Evolutionary conservation across 352 stramenopile genomes (phyloP).

Genomic region (Phytophthora citricola): DNA sequence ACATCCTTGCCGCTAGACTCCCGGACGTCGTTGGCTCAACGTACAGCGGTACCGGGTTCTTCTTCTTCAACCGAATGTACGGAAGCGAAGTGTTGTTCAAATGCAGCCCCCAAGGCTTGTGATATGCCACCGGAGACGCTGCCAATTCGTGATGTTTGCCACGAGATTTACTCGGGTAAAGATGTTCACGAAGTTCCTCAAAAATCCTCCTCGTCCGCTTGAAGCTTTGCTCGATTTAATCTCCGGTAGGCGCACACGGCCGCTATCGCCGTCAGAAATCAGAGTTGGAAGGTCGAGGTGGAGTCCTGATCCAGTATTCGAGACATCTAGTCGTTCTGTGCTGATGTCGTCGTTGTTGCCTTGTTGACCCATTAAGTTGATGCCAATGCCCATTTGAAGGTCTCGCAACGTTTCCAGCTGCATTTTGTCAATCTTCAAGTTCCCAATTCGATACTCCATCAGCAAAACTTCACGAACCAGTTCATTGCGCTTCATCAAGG

Average conservation of each 20-base stretch:
- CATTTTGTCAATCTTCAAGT: conserved; percentile 93
- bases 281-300: conserved; percentile 18
- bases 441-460: conserved; percentile 89
- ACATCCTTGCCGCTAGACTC: conserved; percentile 17
- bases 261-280: conserved; percentile 14
- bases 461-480: conserved; percentile 69
- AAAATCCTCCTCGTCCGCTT: conserved; percentile 28
- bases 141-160: conserved; percentile 22
- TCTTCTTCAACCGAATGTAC: conserved; percentile 80
- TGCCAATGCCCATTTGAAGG: conserved; percentile 11
- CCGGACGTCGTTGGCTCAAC: conserved; percentile 26
- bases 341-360: conserved; percentile 30
- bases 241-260: conserved; percentile 21
- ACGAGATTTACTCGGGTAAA: conserved; percentile 30
- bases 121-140: conserved; percentile 21
- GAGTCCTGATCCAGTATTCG: conserved; percentile 5
- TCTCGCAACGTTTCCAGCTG: conserved; percentile 68
- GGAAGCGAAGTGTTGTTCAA: conserved; percentile 65
- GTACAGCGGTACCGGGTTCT: conserved; percentile 35
- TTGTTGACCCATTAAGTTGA: conserved; percentile 21
- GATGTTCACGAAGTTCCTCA: conserved; percentile 33
- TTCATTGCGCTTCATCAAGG: conserved; percentile 50
- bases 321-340: conserved; percentile 13
- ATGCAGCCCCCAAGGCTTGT: conserved; percentile 63
- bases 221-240: conserved; percentile 21